These are phyloP conservation scores for Pseudogymnoascus sp. DNA, from an alignment of 2,329 filamentous ascomycete genomes.

Conservation along the genomic window DNA sequence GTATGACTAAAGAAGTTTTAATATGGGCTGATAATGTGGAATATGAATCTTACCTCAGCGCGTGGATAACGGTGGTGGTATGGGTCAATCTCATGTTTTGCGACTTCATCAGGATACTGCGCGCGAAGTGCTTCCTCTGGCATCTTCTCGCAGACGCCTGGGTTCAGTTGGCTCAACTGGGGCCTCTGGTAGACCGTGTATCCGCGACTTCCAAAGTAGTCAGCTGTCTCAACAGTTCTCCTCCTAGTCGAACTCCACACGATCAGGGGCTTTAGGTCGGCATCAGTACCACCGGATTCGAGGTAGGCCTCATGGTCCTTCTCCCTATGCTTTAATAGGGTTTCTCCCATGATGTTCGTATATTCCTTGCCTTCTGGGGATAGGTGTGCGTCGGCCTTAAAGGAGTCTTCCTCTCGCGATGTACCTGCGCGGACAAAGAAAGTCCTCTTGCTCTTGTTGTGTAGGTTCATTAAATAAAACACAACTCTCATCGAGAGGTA, in stretches of 20 bases:
- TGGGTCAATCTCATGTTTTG: slow-evolving; percentile 87
- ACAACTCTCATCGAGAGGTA: slow-evolving; percentile 96
- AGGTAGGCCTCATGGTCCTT: slow-evolving; percentile 65
- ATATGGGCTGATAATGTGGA: slow-evolving; percentile 10
- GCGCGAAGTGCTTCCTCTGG: slow-evolving; percentile 72
- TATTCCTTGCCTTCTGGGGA: slow-evolving; percentile 75
- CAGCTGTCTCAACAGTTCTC: slow-evolving; percentile 82
- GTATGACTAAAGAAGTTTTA: slow-evolving; percentile 59
- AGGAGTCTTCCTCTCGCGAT: slow-evolving; percentile 80
- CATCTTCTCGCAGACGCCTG: slow-evolving; percentile 91
- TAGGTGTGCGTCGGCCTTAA: slow-evolving; percentile 81
- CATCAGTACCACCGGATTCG: slow-evolving; percentile 57
- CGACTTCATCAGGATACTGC: slow-evolving; percentile 82
- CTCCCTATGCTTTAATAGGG: slow-evolving; percentile 73
- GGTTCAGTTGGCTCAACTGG: slow-evolving; percentile 96
- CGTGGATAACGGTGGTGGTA: slow-evolving; percentile 96
- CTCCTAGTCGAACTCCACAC: slow-evolving; percentile 94
- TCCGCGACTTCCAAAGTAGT: slow-evolving; percentile 68
- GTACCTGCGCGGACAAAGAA: slow-evolving; percentile 88
- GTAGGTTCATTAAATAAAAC: slow-evolving; percentile 94
- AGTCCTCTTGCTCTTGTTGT: slow-evolving; percentile 90
- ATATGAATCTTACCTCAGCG: slow-evolving; percentile 59
- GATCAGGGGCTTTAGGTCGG: slow-evolving; percentile 68
- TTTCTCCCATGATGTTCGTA: slow-evolving; percentile 76
- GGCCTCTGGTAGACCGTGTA: slow-evolving; percentile 86